phyloP scores from a whole-genome alignment of 345 rosid species.

The Luvunga scandens region DNA sequence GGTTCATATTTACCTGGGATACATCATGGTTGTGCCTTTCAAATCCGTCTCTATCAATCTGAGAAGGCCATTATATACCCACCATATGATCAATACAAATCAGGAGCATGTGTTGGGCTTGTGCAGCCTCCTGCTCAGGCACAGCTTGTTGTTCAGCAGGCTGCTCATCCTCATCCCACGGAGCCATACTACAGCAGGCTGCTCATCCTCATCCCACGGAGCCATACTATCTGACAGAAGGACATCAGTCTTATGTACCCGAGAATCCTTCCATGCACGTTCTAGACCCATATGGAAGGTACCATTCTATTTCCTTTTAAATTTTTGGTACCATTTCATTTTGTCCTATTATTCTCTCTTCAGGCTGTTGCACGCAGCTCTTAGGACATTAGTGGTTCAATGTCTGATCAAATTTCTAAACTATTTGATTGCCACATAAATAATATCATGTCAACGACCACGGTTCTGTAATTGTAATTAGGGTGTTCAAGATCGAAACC shows the following conservation, averaged over 20 bases:
- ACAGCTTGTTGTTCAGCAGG: constrained; percentile 4
- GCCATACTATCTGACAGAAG: constrained; percentile 4
- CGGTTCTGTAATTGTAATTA: not conserved
- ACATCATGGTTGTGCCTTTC: constrained; percentile 2
- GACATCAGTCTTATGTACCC: constrained; percentile 19
- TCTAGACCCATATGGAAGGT: constrained; percentile 28
- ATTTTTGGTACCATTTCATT: not conserved
- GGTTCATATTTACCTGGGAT: constrained; percentile 10
- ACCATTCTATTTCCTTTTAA: not conserved
- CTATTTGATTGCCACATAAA: not conserved
- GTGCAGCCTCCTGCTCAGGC: constrained; percentile 7
- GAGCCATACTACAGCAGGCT: no score
- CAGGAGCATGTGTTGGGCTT: not conserved
- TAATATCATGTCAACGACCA: not conserved
- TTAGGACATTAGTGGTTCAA: not conserved
- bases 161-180: constrained; percentile 5
- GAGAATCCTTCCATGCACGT: constrained; percentile 15
- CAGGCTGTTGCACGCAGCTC: not conserved
- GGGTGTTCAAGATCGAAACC: no score
- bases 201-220: not conserved
- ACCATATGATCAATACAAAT: constrained; percentile 10
- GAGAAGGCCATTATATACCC: not conserved
- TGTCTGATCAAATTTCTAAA: not conserved
- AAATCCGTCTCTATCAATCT: not conserved
- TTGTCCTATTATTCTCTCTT: not conserved